Conservation (phyloP, 2,329 filamentous ascomycete species). For the Teratosphaeriaceae sp. region DNA sequence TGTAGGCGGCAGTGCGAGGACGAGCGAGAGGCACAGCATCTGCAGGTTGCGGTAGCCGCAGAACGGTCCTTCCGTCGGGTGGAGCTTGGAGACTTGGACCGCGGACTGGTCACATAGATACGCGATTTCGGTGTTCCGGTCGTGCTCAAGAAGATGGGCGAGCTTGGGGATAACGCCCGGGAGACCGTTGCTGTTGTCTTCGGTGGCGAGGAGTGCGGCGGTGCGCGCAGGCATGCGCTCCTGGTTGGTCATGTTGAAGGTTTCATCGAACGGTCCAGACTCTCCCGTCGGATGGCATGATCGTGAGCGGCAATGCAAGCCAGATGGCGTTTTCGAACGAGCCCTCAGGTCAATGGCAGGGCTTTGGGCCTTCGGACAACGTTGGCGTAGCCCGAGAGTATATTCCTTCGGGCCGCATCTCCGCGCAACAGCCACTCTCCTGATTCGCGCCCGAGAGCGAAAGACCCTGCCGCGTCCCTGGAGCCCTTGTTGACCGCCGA, state of each 20-base stretch:
- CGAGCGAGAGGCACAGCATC: constrained; percentile 52
- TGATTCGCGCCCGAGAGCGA: too few species aligned
- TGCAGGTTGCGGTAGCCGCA: constrained; percentile 95
- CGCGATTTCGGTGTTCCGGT: constrained; percentile 57
- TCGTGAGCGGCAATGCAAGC: too few species aligned
- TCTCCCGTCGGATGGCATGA: constrained; percentile 23
- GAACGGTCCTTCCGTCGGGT: constrained; percentile 68
- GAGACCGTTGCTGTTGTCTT: constrained; percentile 31
- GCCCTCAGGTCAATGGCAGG: too few species aligned
- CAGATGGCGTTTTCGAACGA: too few species aligned
- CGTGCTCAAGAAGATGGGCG: constrained; percentile 47
- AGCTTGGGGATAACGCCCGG: constrained; percentile 37
- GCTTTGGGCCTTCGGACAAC: too few species aligned
- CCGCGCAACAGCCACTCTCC: too few species aligned
- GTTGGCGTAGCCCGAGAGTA: too few species aligned
- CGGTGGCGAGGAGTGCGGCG: constrained; percentile 14
- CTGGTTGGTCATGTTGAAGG: too few species aligned
- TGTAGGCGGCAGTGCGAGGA: background rate
- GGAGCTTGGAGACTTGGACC: constrained; percentile 73
- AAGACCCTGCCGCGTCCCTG: too few species aligned
- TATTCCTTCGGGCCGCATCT: too few species aligned
- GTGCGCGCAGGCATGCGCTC: constrained; percentile 38
- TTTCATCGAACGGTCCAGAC: constrained; percentile 41
- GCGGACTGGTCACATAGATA: constrained; percentile 72
- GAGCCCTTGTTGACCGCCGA: too few species aligned